phyloP scores from a whole-genome alignment of 2,329 filamentous ascomycete species.

The Nemania diffusa region DNA sequence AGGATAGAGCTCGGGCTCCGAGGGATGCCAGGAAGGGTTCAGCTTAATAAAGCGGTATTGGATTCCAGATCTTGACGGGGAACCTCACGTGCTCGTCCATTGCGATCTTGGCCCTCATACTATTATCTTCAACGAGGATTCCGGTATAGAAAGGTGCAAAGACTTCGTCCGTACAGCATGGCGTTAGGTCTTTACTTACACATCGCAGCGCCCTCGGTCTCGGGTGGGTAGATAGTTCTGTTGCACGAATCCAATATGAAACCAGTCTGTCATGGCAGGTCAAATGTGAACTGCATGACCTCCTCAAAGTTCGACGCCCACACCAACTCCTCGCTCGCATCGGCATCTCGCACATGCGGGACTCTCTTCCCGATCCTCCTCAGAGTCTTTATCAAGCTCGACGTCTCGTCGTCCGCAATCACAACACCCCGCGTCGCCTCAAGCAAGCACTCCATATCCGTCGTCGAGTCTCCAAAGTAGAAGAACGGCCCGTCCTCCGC shows the following conservation, averaged over 20 bases:
- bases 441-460: slow-evolving; percentile 65
- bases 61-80: too few species aligned
- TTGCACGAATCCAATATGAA: not conserved
- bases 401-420: slow-evolving; percentile 54
- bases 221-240: too few species aligned
- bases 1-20: too few species aligned
- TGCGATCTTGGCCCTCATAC: too few species aligned
- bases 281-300: slow-evolving; percentile 36
- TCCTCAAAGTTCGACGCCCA: slow-evolving; percentile 50
- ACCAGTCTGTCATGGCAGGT: not conserved
- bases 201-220: too few species aligned
- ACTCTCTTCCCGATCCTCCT: slow-evolving; percentile 49
- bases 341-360: slow-evolving; percentile 41
- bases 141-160: too few species aligned
- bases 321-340: slow-evolving; percentile 41
- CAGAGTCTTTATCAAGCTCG: slow-evolving; percentile 45
- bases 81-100: too few species aligned
- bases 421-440: slow-evolving; percentile 56
- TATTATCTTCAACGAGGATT: too few species aligned
- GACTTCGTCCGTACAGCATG: too few species aligned
- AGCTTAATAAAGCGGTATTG: too few species aligned
- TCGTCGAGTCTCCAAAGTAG: slow-evolving; percentile 69
- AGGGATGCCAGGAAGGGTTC: too few species aligned
- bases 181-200: too few species aligned
- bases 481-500: slow-evolving; percentile 47